A percentile compares a stretch with the other conserved stretches of the same genome.
Conservation (phyloP, 192 early-diverging fungal species). For the Backusella luteola region DNA sequence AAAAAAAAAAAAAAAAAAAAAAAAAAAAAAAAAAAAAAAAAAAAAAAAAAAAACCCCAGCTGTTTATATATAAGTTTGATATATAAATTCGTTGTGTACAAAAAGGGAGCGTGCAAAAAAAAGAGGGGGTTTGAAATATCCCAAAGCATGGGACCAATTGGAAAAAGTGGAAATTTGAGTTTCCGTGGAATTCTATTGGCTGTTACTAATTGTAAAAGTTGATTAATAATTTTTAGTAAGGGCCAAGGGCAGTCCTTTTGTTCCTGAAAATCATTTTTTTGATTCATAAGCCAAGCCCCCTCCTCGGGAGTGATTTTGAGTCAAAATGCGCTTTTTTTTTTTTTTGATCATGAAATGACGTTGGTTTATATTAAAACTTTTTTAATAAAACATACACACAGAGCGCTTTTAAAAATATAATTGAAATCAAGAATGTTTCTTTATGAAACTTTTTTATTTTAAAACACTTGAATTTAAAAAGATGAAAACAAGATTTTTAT, state of each 20-base stretch:
- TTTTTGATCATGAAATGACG: background rate
- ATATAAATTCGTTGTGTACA: background rate
- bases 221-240: background rate
- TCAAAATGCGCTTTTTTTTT: background rate
- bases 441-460: too few species aligned
- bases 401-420: background rate
- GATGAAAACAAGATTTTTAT: background rate
- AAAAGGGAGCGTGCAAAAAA: background rate
- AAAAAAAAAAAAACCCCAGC: background rate
- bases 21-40: background rate
- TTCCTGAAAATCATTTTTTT: background rate
- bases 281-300: background rate
- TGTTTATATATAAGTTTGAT: background rate
- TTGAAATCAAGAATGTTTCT: background rate
- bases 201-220: background rate
- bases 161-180: background rate
- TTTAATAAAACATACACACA: too few species aligned
- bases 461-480: too few species aligned
- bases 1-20: background rate
- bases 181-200: background rate
- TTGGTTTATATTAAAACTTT: background rate
- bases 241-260: background rate
- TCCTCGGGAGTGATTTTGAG: background rate
- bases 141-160: background rate
- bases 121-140: background rate